Base-by-base conservation (phyloP, 164 flowering plant species). In the Magnolia officinalis region DNA sequence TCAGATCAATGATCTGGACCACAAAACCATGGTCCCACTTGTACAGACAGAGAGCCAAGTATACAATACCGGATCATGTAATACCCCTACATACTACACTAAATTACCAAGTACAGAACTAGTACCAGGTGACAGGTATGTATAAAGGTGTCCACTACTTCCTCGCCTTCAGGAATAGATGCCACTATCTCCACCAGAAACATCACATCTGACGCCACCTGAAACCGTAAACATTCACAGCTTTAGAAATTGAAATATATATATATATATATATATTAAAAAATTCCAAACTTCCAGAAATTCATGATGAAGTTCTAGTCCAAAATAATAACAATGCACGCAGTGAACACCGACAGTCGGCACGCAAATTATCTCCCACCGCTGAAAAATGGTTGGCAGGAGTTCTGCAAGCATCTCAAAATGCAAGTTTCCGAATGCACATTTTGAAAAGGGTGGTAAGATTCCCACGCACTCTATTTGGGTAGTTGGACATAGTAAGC, bases 181-280 rank as follows among this genome's bases (percentile, higher is more conserved):
- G 78, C 74, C 50, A 78, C 83, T 85, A 93, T 74, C 81, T 93
- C 89, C 79, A 93, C 37, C 58, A 93, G 76, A 72, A 92, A 80
- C 83, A 88, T 75, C 73, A 90, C 49, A 82, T 95, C 98, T 1
- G 92, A 87, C 0, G 89, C 76, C 23, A 91, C 91, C 97, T 94
- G 77, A 37, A 37, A 75, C 14, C 18, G 61, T 55, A 55, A 16
- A 2, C 13, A 55, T 55, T 55, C 61, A 9, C 61, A 55, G 61
- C 61, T 2, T 11, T 55, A 11, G 61, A 55, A 55, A 55, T 11
- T 55, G 61, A 55, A 55, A 55, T 52, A 26, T 26, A 26, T 26
- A 1, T n/a, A n/a, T n/a, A n/a, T n/a, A n/a, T n/a, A n/a, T n/a
- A n/a, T n/a, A n/a, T n/a, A n/a, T n/a, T n/a, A n/a, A n/a, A n/a